These are phyloP conservation scores for Paracorniculantispora psalliotae DNA, from an alignment of 2,329 filamentous ascomycete genomes.

Conservation along the genomic window DNA sequence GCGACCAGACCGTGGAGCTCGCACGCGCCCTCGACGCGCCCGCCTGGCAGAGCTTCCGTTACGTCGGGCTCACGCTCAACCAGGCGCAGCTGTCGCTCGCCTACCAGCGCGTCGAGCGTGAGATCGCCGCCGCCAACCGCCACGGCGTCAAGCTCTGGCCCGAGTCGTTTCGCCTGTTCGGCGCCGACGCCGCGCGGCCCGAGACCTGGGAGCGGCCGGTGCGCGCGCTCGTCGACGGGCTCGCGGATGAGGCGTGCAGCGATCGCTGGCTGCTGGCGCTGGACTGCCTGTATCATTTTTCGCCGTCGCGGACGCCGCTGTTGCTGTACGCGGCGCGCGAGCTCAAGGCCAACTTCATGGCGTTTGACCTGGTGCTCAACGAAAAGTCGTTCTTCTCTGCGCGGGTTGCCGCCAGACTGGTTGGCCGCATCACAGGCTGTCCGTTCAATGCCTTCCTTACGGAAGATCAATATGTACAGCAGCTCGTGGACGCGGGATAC, in stretches of 20 bases:
- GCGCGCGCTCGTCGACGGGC: conserved; percentile 21
- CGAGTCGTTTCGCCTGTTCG: conserved; percentile 35
- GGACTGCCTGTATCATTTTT: conserved; percentile 54
- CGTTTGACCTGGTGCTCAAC: conserved; percentile 47
- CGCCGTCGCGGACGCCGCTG: conserved; percentile 44
- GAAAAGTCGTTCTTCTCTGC: conserved; percentile 22
- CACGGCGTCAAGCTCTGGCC: neutral
- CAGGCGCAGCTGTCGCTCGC: conserved; percentile 37
- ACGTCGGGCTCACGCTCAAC: conserved; percentile 50
- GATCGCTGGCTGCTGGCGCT: conserved; percentile 50
- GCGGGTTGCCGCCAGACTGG: conserved; percentile 33
- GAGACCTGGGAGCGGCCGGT: conserved; percentile 32
- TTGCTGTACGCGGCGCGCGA: conserved; percentile 34
- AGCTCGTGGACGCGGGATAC: conserved; percentile 46
- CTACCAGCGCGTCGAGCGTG: conserved; percentile 25
- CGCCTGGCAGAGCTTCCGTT: conserved; percentile 31
- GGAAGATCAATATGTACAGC: conserved; percentile 36
- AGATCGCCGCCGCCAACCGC: conserved; percentile 16
- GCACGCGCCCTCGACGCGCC: conserved; percentile 23
- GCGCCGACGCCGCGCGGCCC: conserved; percentile 45
- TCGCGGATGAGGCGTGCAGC: conserved; percentile 21
- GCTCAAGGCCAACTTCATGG: conserved; percentile 47
- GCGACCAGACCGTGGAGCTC: conserved; percentile 50
- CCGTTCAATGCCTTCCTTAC: conserved; percentile 47
- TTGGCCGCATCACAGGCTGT: conserved; percentile 44